Evolutionary conservation across 208 protist species (phyloP).

Genomic region (Wallacemonas rigidus): DNA sequence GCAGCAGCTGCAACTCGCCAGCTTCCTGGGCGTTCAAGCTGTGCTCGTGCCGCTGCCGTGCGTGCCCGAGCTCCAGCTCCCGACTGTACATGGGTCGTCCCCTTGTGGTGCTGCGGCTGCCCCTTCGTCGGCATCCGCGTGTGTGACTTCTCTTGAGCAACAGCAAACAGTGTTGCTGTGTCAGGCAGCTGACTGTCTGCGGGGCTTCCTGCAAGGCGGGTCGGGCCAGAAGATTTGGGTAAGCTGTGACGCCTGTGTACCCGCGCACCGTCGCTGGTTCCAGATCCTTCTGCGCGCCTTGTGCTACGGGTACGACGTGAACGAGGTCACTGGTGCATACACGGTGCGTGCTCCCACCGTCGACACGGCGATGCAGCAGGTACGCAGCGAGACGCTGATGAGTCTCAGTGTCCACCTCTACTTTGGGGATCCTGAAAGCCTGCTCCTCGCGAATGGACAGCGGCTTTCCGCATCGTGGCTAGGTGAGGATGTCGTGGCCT

Average conservation of each 20-base stretch:
- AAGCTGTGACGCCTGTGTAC: conserved; percentile 58
- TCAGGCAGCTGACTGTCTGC: conserved; percentile 42
- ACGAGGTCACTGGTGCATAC: neutral
- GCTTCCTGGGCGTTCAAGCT: conserved; percentile 67
- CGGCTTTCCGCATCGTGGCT: conserved; percentile 71
- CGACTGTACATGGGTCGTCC: neutral
- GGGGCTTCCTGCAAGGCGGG: conserved; percentile 30
- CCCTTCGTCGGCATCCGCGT: neutral
- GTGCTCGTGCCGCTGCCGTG: conserved; percentile 74
- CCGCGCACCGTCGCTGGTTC: conserved; percentile 50
- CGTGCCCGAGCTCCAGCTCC: neutral
- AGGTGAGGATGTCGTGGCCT: conserved; percentile 76
- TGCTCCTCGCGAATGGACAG: neutral
- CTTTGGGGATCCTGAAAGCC: conserved; percentile 5
- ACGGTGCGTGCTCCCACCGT: neutral
- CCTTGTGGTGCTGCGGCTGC: no score
- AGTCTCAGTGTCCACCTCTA: conserved; percentile 12
- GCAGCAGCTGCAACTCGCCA: conserved; percentile 67
- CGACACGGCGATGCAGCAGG: neutral
- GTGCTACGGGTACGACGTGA: conserved; percentile 48
- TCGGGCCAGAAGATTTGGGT: conserved; percentile 67
- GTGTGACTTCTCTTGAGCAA: conserved; percentile 4
- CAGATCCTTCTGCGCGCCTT: conserved; percentile 51
- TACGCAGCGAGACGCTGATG: conserved; percentile 7
- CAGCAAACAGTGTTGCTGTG: conserved; percentile 35